phyloP scores from a whole-genome alignment of 2,329 filamentous ascomycete species.

The Aspergillus unguis region DNA sequence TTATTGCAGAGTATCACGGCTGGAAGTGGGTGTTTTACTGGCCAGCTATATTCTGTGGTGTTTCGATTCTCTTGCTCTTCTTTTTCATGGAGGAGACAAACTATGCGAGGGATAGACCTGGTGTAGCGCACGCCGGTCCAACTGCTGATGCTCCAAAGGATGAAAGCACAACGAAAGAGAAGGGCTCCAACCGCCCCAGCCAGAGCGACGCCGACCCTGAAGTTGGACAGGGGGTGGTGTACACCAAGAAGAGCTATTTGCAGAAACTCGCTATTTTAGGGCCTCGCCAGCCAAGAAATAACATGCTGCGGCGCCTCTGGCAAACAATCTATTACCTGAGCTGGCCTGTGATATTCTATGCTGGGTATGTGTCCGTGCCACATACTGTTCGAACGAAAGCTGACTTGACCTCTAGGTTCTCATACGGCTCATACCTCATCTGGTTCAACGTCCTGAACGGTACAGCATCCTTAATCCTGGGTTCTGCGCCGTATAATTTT shows the following conservation, averaged over 20 bases:
- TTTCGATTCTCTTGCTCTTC: slow-evolving; percentile 48
- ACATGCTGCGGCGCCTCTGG: slow-evolving; percentile 31
- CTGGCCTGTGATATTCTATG: slow-evolving; percentile 41
- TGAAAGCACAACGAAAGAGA: slow-evolving; percentile 20
- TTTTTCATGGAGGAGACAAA: slow-evolving; percentile 58
- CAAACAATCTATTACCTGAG: slow-evolving; percentile 35
- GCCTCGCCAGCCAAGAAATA: slow-evolving; percentile 28
- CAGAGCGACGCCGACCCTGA: slow-evolving; percentile 13
- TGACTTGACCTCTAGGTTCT: slow-evolving; percentile 26
- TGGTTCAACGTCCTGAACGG: slow-evolving; percentile 43
- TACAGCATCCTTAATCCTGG: slow-evolving; percentile 38
- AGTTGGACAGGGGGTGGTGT: slow-evolving; percentile 14
- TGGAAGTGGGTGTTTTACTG: slow-evolving; percentile 52
- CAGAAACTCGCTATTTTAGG: slow-evolving; percentile 33
- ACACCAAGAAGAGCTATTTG: slow-evolving; percentile 32
- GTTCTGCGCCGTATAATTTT: slow-evolving; percentile 37
- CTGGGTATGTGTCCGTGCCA: slow-evolving; percentile 24
- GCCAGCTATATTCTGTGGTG: slow-evolving; percentile 50
- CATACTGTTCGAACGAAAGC: not conserved
- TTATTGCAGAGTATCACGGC: slow-evolving; percentile 46
- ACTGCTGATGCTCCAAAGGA: slow-evolving; percentile 12
- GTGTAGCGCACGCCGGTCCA: slow-evolving; percentile 1
- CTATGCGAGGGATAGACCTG: slow-evolving; percentile 35
- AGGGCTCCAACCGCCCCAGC: slow-evolving; percentile 7
- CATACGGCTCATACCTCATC: slow-evolving; percentile 39